These are phyloP conservation scores for Cladorrhinum samala DNA, from an alignment of 495 filamentous ascomycete genomes.

Conservation along the genomic window DNA sequence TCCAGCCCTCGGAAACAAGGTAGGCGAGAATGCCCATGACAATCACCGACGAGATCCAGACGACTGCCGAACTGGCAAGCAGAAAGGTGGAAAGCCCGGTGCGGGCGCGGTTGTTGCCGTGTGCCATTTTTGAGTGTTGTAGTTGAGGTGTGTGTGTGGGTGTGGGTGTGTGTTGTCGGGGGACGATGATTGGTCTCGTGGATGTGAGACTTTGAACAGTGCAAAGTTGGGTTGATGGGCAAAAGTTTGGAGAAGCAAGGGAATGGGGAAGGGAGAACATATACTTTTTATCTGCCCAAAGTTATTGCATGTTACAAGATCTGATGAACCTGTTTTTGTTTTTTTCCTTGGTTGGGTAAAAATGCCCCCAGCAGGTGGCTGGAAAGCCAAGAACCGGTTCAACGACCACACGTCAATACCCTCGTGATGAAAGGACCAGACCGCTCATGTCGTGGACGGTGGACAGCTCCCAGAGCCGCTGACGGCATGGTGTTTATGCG, in stretches of 20 bases:
- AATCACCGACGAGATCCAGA: conserved; percentile 74
- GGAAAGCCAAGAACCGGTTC: too few species aligned
- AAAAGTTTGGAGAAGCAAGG: too few species aligned
- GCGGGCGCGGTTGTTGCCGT: not conserved
- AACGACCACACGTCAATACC: too few species aligned
- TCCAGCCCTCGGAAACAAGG: conserved; percentile 39
- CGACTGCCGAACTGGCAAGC: conserved; percentile 61
- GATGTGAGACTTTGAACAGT: too few species aligned
- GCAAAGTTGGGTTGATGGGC: too few species aligned
- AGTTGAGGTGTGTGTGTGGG: not conserved
- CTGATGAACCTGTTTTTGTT: not conserved
- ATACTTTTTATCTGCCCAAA: too few species aligned
- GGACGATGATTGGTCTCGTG: too few species aligned
- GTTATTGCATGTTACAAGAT: too few species aligned
- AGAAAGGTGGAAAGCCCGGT: conserved; percentile 1
- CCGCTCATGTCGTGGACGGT: not conserved
- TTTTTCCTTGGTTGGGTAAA: too few species aligned
- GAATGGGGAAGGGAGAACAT: too few species aligned
- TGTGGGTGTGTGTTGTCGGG: not conserved
- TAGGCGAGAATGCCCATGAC: conserved; percentile 55
- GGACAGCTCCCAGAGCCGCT: not conserved
- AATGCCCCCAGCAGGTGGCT: too few species aligned
- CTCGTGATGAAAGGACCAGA: not conserved
- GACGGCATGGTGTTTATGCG: not conserved
- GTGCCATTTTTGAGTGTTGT: not conserved